Base-by-base conservation (phyloP, 1,284 basidiomycete genomes). In the Trametes versicolor region DNA sequence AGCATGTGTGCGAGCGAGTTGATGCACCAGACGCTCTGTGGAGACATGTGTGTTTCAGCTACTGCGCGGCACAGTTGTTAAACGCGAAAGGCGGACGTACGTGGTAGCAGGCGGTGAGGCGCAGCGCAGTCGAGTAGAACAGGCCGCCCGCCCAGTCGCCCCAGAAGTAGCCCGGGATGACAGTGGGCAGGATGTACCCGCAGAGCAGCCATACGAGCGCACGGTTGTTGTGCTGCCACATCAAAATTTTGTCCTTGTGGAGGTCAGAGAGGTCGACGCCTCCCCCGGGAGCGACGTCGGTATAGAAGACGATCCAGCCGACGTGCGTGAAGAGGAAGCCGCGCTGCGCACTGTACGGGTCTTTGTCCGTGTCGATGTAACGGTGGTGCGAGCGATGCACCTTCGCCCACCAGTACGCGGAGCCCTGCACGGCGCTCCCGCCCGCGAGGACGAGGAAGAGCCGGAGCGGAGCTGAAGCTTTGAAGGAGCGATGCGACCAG, bases 1-100 rank as follows among this genome's bases (percentile, higher is more conserved):
- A 97, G 88, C 93, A 94, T 97, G 79, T 97, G 95, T 12, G 95
- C 95, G 51, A 97, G 89, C 13, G 95, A 97, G 82, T 97, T 97
- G 77, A 98, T 94, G 76, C 95, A 97, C 84, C 97, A 97, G 0
- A 95, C 97, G 2, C 94, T 96, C 91, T 93, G 69, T 13, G 57
- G 4, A 15, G 25, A 2, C 3, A 27, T 10, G 6, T 4, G n/a
- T 19, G 9, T 2, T 21, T 32, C 6, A 2, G 19, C 34, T 9
- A 36, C 19, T 21, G 7, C 17, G 10, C 12, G 10, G 2, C n/a
- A 5, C 15, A 5, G 8, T 2, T 32, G 7, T 17, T 21, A 12
- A 17, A 5, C 12, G 19, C 36, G 23, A 25, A 15, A 25, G 12
- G 48, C 1, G 15, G 7, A 21, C 90, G 70, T 74, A 93, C 92